phyloP scores from a whole-genome alignment of 2,329 filamentous ascomycete genomes.

The Fusarium poae region DNA sequence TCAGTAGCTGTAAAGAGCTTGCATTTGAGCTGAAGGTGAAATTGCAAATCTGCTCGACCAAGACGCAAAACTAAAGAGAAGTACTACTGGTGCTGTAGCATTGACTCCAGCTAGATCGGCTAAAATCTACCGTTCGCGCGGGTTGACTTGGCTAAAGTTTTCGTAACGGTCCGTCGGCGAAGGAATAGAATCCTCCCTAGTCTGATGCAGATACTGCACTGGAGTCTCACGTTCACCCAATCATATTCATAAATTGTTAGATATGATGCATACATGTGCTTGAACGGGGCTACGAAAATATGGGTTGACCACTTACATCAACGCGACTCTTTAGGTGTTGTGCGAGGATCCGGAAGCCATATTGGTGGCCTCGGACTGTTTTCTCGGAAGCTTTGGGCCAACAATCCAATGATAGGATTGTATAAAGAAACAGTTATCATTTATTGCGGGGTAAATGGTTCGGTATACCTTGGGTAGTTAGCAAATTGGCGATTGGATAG shows the following conservation, averaged over 20 bases:
- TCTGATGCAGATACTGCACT: background rate
- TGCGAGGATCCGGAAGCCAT: background rate
- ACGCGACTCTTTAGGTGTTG: background rate
- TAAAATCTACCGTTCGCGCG: background rate
- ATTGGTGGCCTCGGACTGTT: background rate
- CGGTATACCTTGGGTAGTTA: background rate
- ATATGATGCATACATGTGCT: background rate
- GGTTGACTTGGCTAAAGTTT: background rate
- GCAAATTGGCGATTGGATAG: background rate
- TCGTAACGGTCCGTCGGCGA: background rate
- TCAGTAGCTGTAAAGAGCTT: no score
- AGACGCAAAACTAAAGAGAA: background rate
- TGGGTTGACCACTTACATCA: background rate
- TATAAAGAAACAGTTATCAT: no score
- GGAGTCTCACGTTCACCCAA: background rate
- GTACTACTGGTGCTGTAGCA: accelerated
- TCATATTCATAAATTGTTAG: no score
- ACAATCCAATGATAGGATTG: background rate
- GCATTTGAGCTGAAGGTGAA: background rate
- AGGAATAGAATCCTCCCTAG: background rate
- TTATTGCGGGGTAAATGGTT: background rate
- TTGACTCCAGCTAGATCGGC: accelerated
- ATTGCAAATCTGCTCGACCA: background rate
- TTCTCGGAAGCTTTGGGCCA: background rate
- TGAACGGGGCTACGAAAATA: background rate